Conservation (phyloP, 805 yeast species). For the Kuraishia cidri region DNA sequence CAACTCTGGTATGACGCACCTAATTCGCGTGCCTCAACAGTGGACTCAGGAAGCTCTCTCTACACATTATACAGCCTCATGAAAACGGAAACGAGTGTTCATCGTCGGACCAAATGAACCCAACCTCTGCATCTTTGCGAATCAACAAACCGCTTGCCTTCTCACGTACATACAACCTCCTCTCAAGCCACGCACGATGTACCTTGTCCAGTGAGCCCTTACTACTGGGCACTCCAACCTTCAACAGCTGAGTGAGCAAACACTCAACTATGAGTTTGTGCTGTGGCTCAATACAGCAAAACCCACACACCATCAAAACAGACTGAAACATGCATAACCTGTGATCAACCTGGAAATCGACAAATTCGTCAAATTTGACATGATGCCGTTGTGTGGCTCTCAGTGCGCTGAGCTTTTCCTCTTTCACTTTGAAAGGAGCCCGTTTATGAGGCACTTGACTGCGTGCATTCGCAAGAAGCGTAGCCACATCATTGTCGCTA, state of each 20-base stretch:
- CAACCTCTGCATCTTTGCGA: not conserved
- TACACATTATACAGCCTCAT: no score
- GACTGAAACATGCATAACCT: slow-evolving; percentile 21
- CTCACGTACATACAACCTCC: slow-evolving; percentile 6
- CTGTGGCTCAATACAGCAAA: slow-evolving; percentile 12
- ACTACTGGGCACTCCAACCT: slow-evolving; percentile 18
- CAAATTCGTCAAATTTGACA: slow-evolving; percentile 10
- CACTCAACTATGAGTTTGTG: slow-evolving; percentile 17
- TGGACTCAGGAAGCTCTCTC: no score
- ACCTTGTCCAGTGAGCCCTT: slow-evolving; percentile 12
- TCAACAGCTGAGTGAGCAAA: slow-evolving; percentile 11
- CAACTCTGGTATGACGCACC: no score
- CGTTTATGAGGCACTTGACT: no score
- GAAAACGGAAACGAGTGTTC: not conserved
- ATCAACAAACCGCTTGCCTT: not conserved
- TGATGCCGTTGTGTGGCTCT: no score
- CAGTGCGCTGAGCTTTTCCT: no score
- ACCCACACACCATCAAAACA: slow-evolving; percentile 16
- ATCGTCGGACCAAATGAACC: not conserved
- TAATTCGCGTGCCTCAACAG: no score
- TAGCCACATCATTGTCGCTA: no score
- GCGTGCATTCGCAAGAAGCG: no score
- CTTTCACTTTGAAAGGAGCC: slow-evolving; percentile 6
- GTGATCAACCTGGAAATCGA: slow-evolving; percentile 17
- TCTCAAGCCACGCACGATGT: slow-evolving; percentile 15